Evolutionary conservation across 768 basidiomycete species (phyloP).

Genomic region (Xanthoconium stramineum): DNA sequence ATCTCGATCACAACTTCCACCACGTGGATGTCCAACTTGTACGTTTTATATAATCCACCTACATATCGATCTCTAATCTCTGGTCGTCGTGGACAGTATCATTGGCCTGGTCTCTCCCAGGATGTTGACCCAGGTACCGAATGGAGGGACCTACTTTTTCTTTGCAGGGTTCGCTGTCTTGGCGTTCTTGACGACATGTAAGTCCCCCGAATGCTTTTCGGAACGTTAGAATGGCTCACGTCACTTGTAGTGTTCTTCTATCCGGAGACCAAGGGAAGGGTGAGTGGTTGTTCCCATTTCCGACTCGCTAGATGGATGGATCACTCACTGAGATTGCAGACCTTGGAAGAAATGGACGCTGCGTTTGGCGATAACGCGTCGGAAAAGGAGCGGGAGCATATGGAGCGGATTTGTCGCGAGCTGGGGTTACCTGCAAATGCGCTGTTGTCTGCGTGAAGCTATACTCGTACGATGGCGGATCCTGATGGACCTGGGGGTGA

Average conservation of each 20-base stretch:
- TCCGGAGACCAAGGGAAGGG: constrained; percentile 34
- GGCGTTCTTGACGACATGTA: constrained; percentile 30
- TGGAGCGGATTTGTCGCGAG: constrained; percentile 27
- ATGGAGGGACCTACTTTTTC: constrained; percentile 29
- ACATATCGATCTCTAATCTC: no score
- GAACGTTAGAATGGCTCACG: no score
- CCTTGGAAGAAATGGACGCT: constrained; percentile 33
- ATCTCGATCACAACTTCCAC: constrained; percentile 41
- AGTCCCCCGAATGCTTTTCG: background rate
- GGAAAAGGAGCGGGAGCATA: constrained; percentile 25
- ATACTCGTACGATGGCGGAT: background rate
- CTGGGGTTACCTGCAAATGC: constrained; percentile 28
- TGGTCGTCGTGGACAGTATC: constrained; percentile 9
- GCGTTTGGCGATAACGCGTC: constrained; percentile 30
- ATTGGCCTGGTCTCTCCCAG: constrained; percentile 30
- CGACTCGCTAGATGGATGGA: no score
- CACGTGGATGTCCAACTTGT: constrained; percentile 42
- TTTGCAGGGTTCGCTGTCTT: constrained; percentile 25
- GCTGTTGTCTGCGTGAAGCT: constrained; percentile 10
- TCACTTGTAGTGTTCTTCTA: constrained; percentile 21
- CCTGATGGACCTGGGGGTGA: no score
- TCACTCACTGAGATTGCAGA: constrained; percentile 15
- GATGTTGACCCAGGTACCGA: constrained; percentile 21
- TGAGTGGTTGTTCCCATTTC: constrained; percentile 9
- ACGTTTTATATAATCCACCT: background rate